phyloP scores from a whole-genome alignment of 2,329 filamentous ascomycete species.

The Catunica adiposa region DNA sequence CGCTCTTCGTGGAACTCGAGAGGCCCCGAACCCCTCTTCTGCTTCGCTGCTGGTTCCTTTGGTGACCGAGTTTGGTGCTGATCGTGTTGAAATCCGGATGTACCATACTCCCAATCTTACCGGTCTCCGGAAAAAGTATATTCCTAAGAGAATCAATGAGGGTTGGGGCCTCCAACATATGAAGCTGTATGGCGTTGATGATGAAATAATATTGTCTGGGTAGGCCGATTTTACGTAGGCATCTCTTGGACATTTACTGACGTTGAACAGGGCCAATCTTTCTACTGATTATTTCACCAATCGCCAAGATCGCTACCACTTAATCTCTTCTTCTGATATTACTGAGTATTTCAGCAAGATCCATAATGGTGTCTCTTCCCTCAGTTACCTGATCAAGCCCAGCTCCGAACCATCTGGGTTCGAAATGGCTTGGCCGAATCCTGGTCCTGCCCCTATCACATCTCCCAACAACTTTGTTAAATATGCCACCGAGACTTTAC shows the following conservation, averaged over 20 bases:
- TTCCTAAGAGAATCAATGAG: constrained; percentile 87
- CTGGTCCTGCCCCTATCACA: constrained; percentile 56
- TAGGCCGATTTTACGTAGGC: constrained; percentile 23
- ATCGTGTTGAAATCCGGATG: constrained; percentile 85
- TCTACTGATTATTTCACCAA: constrained; percentile 94
- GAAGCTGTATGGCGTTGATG: constrained; percentile 93
- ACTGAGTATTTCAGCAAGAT: constrained; percentile 69
- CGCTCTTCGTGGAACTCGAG: constrained; percentile 75
- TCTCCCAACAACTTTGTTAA: constrained; percentile 52
- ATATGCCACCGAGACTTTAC: constrained; percentile 49
- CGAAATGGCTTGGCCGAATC: constrained; percentile 63
- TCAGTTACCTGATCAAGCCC: constrained; percentile 69
- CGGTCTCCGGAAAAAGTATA: constrained; percentile 63
- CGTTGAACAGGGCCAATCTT: constrained; percentile 50
- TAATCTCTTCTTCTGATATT: constrained; percentile 65
- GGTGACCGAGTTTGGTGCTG: constrained; percentile 65
- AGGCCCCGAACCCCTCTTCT: constrained; percentile 70
- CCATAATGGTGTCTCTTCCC: constrained; percentile 57
- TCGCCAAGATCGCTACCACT: constrained; percentile 82
- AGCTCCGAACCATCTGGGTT: constrained; percentile 38
- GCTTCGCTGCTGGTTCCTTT: constrained; percentile 76
- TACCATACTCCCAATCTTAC: constrained; percentile 95
- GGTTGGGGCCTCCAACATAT: constrained; percentile 98
- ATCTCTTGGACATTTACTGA: constrained; percentile 14
- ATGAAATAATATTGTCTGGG: constrained; percentile 89